phyloP scores from a whole-genome alignment of 345 rosid species.

The Salix koriyanagi region DNA sequence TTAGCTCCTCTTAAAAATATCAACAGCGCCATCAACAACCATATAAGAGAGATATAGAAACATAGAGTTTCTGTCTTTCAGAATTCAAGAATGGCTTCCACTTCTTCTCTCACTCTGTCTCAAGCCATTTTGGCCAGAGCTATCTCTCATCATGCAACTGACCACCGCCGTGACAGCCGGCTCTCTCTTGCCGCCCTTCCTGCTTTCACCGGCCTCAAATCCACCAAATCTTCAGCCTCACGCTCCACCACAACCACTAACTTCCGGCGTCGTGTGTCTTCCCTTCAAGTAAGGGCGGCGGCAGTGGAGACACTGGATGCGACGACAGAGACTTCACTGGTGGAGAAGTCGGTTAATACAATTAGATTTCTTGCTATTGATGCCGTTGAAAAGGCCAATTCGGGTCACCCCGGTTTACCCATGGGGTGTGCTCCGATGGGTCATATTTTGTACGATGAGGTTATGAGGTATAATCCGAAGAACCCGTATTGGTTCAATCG shows the following conservation, averaged over 20 bases:
- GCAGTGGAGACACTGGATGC: slow-evolving; percentile 53
- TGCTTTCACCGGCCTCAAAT: slow-evolving; percentile 48
- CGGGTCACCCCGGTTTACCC: slow-evolving; percentile 95
- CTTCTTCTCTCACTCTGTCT: slow-evolving; percentile 52
- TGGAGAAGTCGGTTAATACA: slow-evolving; percentile 76
- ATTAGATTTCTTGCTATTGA: slow-evolving; percentile 84
- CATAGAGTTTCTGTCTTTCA: neutral
- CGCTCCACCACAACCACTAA: slow-evolving; percentile 14
- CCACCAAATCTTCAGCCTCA: slow-evolving; percentile 20
- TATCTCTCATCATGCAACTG: slow-evolving; percentile 40
- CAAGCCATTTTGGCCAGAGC: slow-evolving; percentile 54
- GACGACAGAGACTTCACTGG: slow-evolving; percentile 56
- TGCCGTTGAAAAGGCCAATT: slow-evolving; percentile 95
- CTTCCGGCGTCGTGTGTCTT: slow-evolving; percentile 21
- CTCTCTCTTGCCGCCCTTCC: slow-evolving; percentile 42
- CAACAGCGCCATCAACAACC: neutral
- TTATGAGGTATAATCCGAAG: slow-evolving; percentile 90
- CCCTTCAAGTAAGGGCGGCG: slow-evolving; percentile 34
- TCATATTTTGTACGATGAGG: slow-evolving; percentile 81
- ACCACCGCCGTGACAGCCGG: slow-evolving; percentile 29
- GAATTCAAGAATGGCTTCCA: slow-evolving; percentile 42
- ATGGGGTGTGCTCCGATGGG: slow-evolving; percentile 98
- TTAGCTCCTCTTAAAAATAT: neutral
- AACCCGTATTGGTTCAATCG: slow-evolving; percentile 98
- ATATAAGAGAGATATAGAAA: neutral